Percentiles rank a stretch among this genome's conserved stretches.
Conservation (phyloP, 2,329 filamentous ascomycete genomes). For the Fusarium scirpi region DNA sequence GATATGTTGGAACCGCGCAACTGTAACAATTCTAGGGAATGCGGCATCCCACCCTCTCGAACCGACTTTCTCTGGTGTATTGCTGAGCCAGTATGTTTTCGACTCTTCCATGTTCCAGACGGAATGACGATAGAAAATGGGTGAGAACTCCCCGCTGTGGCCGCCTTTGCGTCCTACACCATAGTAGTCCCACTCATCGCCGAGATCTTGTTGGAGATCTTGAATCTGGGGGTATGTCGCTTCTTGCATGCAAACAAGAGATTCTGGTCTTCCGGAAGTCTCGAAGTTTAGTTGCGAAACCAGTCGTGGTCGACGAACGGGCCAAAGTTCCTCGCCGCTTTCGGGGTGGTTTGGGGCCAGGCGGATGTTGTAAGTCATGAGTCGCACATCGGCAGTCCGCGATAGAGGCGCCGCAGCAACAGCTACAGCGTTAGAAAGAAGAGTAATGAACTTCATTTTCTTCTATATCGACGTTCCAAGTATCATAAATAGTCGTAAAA, state of each 20-base stretch:
- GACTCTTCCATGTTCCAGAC: conserved; percentile 64
- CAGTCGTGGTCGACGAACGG: conserved; percentile 63
- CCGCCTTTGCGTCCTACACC: conserved; percentile 72
- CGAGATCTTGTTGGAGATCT: conserved; percentile 61
- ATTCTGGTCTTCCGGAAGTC: conserved; percentile 57
- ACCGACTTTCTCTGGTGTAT: conserved; percentile 66
- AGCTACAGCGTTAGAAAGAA: conserved; percentile 24
- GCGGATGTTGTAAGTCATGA: conserved; percentile 74
- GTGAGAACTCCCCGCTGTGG: conserved; percentile 73
- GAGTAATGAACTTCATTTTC: conserved; percentile 36
- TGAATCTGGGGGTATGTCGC: conserved; percentile 69
- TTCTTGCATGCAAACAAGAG: conserved; percentile 76
- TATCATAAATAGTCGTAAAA: neutral
- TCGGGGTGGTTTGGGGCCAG: conserved; percentile 65
- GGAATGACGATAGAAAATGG: conserved; percentile 71
- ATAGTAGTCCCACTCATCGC: conserved; percentile 63
- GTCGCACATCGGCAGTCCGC: conserved; percentile 56
- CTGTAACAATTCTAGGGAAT: conserved; percentile 60
- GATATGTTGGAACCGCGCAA: conserved; percentile 58
- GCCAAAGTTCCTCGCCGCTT: conserved; percentile 68
- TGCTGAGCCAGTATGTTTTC: conserved; percentile 71
- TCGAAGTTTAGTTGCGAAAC: conserved; percentile 65
- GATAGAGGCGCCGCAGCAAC: conserved; percentile 23
- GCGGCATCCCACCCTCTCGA: conserved; percentile 69
- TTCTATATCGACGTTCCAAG: neutral